A percentile compares a stretch with the other conserved stretches of the same genome.
These are phyloP conservation scores for Vanrija pseudolonga DNA, from an alignment of 1,284 basidiomycete genomes.

Conservation along the genomic window DNA sequence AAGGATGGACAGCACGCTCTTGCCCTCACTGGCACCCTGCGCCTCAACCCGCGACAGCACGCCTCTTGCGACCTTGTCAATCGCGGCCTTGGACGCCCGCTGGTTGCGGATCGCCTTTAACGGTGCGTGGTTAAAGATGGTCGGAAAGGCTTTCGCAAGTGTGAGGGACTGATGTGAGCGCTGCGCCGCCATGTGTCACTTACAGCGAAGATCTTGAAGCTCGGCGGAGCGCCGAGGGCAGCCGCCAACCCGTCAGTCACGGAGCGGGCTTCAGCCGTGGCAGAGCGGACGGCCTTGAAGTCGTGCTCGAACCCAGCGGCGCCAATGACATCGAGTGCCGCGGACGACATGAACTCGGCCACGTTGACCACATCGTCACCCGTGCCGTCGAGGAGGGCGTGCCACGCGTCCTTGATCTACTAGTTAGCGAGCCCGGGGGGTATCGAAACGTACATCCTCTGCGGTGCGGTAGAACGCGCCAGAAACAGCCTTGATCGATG, in stretches of 20 bases:
- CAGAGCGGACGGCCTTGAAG: conserved; percentile 42
- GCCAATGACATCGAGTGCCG: conserved; percentile 61
- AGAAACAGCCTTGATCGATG: no score
- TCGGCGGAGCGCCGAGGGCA: neutral
- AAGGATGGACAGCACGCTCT: no score
- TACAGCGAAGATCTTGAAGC: neutral
- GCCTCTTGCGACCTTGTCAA: neutral
- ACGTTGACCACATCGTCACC: neutral
- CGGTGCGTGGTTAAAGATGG: conserved; percentile 6
- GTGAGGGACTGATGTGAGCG: neutral
- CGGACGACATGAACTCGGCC: conserved; percentile 4
- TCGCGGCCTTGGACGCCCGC: conserved; percentile 1
- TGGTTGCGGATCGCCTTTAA: conserved; percentile 5
- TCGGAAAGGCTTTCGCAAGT: conserved; percentile 3
- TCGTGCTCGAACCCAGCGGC: conserved; percentile 62
- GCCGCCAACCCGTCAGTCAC: neutral
- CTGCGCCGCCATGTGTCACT: no score
- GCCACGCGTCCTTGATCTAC: no score
- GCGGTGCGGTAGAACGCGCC: no score
- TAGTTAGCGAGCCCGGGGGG: no score
- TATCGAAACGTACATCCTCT: no score
- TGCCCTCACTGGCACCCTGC: no score
- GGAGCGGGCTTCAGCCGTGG: conserved; percentile 29
- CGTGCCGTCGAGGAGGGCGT: neutral
- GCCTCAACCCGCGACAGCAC: no score